Evolutionary conservation across 2,329 filamentous ascomycete species (phyloP), one percentile per base, ranked within the genome.

Genomic region (Zymoseptoria ardabiliae): DNA sequence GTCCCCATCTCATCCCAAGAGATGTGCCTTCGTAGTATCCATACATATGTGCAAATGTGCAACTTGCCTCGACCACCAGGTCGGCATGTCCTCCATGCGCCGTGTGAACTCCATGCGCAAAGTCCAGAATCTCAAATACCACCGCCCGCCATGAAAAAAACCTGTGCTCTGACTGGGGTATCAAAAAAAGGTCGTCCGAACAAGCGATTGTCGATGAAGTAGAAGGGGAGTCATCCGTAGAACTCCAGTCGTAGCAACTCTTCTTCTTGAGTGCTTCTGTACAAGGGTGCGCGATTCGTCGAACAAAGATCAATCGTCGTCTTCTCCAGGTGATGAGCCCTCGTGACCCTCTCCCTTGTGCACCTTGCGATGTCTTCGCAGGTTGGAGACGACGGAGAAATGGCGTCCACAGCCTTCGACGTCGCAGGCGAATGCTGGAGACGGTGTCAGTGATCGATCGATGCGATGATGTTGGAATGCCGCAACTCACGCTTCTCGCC

Each of bases 321-420:
- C 70, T n/a, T 80, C 79, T 41, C 79, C 78, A 4, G 78, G 78
- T 2, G 79, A 81, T 25, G 77, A 71, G 60, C 78, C 76, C 48
- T 73, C 71, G 63, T 68, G 70, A 53, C 74, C 73, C 56, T 90
- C 88, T 68, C 87, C 86, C 76, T 91, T 94, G 81, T 99, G 94
- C 53, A 97, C 93, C 78, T 97, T 97, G 72, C 91, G 89, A 77
- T 99, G 94, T 69, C 94, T 84, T 65, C 94, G 87, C 58, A 97
- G 80, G 74, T 99, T 99, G 51, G 92, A 97, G 21, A 97, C 94
- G 23, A 97, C 94, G 0, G 93, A 97, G 76, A 99, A 97, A 71
- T 96, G 90, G 68, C 94, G 87, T 48, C 93, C 93, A 72, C 94
- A 99, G 53, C 92, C 92, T 72, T 96, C 91, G 58, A 96, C 90